phyloP scores from a whole-genome alignment of 2,329 filamentous ascomycete genomes.

The Cercospora sp. region DNA sequence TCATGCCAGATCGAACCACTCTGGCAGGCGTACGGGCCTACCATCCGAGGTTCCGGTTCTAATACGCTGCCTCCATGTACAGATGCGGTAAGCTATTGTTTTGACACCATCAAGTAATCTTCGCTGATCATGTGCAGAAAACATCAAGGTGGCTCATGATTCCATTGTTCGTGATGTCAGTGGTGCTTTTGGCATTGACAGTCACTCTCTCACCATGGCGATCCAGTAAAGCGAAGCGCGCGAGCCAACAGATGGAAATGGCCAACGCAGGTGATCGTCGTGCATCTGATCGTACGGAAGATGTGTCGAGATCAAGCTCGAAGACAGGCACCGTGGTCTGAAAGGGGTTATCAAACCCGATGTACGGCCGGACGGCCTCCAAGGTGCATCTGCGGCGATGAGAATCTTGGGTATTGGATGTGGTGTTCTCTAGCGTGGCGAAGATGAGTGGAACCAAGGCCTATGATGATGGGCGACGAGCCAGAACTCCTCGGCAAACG shows the following conservation, averaged over 20 bases:
- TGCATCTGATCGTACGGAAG: background rate
- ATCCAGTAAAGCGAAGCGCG: background rate
- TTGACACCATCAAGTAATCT: too few relatives aligned
- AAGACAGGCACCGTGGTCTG: background rate
- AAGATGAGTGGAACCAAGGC: background rate
- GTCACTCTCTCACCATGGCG: background rate
- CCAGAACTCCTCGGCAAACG: too few relatives aligned
- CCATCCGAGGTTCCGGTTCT: background rate
- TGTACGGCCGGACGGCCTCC: background rate
- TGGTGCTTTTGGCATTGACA: background rate
- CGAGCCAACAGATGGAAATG: background rate
- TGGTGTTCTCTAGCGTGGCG: background rate
- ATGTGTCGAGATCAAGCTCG: background rate
- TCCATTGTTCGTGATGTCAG: background rate
- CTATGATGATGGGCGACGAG: too few relatives aligned
- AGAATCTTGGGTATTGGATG: background rate
- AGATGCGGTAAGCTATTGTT: background rate
- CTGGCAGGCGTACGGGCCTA: background rate
- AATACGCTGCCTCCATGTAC: background rate
- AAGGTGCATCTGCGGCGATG: background rate
- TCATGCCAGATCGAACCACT: background rate
- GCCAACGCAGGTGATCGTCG: background rate
- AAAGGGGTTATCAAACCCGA: background rate
- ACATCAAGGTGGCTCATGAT: conserved; percentile 2
- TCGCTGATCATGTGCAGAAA: background rate